A percentile compares a stretch with the other conserved stretches of the same genome.
These are phyloP conservation scores for Nannizziopsis barbatae DNA, from an alignment of 2,329 filamentous ascomycete species.

Conservation along the genomic window DNA sequence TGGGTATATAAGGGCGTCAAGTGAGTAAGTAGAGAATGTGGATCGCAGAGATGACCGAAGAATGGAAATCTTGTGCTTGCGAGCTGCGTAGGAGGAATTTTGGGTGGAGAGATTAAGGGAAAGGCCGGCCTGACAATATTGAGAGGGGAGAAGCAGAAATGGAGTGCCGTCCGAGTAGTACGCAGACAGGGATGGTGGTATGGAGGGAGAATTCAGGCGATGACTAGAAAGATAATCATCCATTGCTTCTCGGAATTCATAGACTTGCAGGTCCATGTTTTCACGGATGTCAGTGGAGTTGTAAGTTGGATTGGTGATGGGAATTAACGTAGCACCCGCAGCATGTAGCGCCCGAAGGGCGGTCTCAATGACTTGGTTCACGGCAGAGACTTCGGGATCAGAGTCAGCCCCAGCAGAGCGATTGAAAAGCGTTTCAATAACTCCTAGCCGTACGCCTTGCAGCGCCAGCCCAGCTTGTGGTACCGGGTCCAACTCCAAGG, in stretches of 20 bases:
- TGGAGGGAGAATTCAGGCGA: constrained; percentile 26
- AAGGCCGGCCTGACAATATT: constrained; percentile 46
- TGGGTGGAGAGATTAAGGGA: constrained; percentile 42
- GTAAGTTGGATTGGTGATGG: constrained; percentile 41
- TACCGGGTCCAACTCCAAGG: constrained; percentile 34
- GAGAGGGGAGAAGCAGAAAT: constrained; percentile 50
- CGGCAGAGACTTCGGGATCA: constrained; percentile 43
- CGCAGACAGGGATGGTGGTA: constrained; percentile 41
- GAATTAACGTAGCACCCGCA: constrained; percentile 42
- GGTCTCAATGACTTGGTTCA: constrained; percentile 43
- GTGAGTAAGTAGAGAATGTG: constrained; percentile 40
- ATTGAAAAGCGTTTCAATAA: constrained; percentile 50
- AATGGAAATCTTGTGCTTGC: constrained; percentile 40
- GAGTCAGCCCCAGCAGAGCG: constrained; percentile 29
- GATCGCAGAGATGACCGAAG: constrained; percentile 42
- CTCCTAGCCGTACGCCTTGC: constrained; percentile 37
- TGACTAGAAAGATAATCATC: constrained; percentile 44
- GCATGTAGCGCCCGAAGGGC: constrained; percentile 37
- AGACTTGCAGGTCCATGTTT: constrained; percentile 49
- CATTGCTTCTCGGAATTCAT: constrained; percentile 48
- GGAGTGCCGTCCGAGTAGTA: constrained; percentile 37
- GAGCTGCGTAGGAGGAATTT: constrained; percentile 41
- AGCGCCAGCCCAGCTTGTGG: constrained; percentile 21
- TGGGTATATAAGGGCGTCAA: constrained; percentile 53
- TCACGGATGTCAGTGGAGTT: constrained; percentile 41